phyloP scores from a whole-genome alignment of 352 stramenopile species.

The Phytophthora lateralis region DNA sequence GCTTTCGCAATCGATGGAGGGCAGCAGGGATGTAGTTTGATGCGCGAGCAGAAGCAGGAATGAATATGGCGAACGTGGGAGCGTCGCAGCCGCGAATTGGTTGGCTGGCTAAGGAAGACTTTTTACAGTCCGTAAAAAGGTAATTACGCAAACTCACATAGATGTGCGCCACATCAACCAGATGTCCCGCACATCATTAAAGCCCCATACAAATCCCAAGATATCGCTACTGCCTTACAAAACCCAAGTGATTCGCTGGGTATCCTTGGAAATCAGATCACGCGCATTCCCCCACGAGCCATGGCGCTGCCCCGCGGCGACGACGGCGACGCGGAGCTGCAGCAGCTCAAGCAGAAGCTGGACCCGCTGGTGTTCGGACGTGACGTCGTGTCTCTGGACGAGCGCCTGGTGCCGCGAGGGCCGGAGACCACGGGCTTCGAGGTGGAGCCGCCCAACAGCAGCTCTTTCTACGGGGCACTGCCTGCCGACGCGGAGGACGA shows the following conservation, averaged over 20 bases:
- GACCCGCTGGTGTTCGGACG: conserved; percentile 59
- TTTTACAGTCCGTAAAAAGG: conserved; percentile 1
- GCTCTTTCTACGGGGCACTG: conserved; percentile 39
- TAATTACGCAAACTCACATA: background rate
- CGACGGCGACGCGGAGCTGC: conserved; percentile 56
- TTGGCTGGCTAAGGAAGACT: background rate
- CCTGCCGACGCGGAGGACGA: conserved; percentile 43
- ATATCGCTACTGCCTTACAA: background rate
- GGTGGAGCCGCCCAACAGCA: conserved; percentile 37
- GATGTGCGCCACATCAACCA: too few relatives aligned
- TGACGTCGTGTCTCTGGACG: conserved; percentile 56
- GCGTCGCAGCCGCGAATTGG: background rate
- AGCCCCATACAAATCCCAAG: too few relatives aligned
- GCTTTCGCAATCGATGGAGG: conserved; percentile 37
- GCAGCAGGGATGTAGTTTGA: background rate
- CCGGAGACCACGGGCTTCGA: conserved; percentile 71
- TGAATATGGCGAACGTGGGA: conserved; percentile 1
- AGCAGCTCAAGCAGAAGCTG: conserved; percentile 66
- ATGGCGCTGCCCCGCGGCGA: conserved; percentile 39
- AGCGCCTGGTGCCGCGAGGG: conserved; percentile 71
- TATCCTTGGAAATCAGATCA: conserved; percentile 21
- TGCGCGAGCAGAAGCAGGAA: conserved; percentile 22
- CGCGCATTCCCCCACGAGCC: conserved; percentile 14
- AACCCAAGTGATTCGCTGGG: background rate
- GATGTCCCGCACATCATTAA: too few relatives aligned